Base-by-base conservation (phyloP, 441 rosid genomes). In the Arabidopsis hybrid region DNA sequence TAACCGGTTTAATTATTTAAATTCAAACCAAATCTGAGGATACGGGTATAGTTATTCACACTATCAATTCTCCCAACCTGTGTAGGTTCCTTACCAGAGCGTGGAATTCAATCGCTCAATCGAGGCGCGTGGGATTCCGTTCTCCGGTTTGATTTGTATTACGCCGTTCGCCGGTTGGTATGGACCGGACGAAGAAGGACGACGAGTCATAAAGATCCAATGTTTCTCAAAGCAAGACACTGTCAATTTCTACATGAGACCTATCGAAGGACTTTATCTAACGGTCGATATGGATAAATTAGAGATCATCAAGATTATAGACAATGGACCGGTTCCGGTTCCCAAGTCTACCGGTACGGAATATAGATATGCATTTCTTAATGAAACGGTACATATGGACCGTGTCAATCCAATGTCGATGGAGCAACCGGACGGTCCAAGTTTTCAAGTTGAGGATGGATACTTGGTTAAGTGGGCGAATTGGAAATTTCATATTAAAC, bases 131-230 rank as follows among this genome's bases (percentile, higher is more conserved):
- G 92, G 95, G 8, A 29, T 88, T 13, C 39, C 76, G 0, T n/a
- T 67, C 64, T 31, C 89, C 17, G 82, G 85, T 13, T 35, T 85
- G 70, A 6, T 7, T 0, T 84, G 91, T 69, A 0, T 83, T 9
- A 16, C 90, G 0, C 85, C 75, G 0, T 78, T 89, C 5, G 50
- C 87, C 1, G 88, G 93, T 5, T 90, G 96, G 89, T 85, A 34
- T 57, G 93, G 89, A 21, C 73, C 78, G 1, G 67, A 78, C 3
- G 91, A 90, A 77, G 93, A 86, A 72, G 83, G 80, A 11, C 77
- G 82, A 49, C 78, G 93, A 78, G 47, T 88, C 45, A 47, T 72
- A 5, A 88, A 75, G 63, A 83, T 88, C 51, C 85, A 73, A 8
- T 87, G 90, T 65, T 86, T 7, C 55, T 71, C 81, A 5, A 71